Evolutionary conservation across 179 eudicot genomes (phyloP).

Genomic region (Amaranthus tricolor): DNA sequence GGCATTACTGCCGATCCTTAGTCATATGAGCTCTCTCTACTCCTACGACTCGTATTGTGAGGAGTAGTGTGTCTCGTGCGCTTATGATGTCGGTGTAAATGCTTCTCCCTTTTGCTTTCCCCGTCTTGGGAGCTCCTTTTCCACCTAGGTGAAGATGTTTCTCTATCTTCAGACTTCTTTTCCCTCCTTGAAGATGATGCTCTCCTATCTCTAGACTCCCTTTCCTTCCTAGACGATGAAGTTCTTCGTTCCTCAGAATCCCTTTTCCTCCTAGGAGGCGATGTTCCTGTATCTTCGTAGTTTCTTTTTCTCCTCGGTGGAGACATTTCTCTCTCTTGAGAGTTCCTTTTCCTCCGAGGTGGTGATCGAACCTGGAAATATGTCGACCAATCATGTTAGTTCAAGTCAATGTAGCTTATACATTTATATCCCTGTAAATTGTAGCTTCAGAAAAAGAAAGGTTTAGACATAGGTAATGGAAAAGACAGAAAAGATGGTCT

Average conservation of each 20-base stretch:
- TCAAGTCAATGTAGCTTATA: not conserved
- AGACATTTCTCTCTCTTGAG: slow-evolving; percentile 13
- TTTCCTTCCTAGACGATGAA: slow-evolving; percentile 21
- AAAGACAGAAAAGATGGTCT: not conserved
- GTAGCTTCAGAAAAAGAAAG: not conserved
- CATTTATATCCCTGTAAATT: not conserved
- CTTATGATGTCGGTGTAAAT: slow-evolving; percentile 34
- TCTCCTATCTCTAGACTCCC: slow-evolving; percentile 23
- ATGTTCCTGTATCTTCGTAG: not conserved
- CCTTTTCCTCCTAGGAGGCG: not conserved
- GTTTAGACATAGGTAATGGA: not conserved
- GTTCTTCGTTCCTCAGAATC: not conserved
- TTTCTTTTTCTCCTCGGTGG: slow-evolving; percentile 13
- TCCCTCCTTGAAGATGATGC: not conserved
- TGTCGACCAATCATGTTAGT: not conserved
- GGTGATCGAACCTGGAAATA: slow-evolving; percentile 10
- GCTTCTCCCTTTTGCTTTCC: slow-evolving; percentile 34
- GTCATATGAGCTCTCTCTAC: slow-evolving; percentile 21
- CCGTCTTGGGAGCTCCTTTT: slow-evolving; percentile 17
- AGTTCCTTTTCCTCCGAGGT: slow-evolving; percentile 19
- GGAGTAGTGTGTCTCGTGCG: slow-evolving; percentile 31
- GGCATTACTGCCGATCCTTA: not conserved
- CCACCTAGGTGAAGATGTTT: not conserved
- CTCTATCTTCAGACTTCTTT: not conserved
- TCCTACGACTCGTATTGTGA: slow-evolving; percentile 32